These are phyloP conservation scores for Eucalyptus tenuipes DNA, from an alignment of 345 rosid genomes.

Conservation along the genomic window DNA sequence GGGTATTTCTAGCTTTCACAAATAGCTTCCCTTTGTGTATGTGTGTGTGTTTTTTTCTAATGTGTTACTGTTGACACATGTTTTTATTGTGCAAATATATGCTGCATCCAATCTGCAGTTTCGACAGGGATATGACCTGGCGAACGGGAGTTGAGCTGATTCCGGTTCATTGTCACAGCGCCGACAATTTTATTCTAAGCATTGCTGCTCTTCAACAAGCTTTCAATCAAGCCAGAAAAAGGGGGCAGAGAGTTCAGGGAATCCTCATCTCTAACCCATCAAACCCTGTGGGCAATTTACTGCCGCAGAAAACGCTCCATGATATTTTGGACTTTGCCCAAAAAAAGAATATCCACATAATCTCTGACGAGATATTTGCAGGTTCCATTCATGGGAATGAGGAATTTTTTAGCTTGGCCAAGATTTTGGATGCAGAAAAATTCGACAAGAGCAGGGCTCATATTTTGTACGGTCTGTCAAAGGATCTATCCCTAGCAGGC, in stretches of 20 bases:
- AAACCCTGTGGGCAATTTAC: conserved; percentile 79
- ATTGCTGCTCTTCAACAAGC: conserved; percentile 74
- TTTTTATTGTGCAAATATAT: background rate
- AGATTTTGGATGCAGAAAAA: conserved; percentile 46
- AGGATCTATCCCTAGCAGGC: conserved; percentile 81
- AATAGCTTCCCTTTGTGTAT: background rate
- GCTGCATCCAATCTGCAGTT: conserved; percentile 31
- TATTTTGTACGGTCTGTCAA: conserved; percentile 74
- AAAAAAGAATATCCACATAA: conserved; percentile 76
- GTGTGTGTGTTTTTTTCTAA: background rate
- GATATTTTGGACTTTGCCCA: conserved; percentile 53
- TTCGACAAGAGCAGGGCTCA: conserved; percentile 78
- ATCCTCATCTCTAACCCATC: conserved; percentile 76
- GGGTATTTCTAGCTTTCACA: conserved; percentile 34
- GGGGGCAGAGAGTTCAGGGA: conserved; percentile 66
- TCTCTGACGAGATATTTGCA: conserved; percentile 81
- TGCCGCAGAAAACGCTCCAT: conserved; percentile 47
- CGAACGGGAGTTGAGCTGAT: conserved; percentile 82
- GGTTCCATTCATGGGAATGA: conserved; percentile 61
- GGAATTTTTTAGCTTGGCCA: conserved; percentile 81
- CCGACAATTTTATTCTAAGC: conserved; percentile 54
- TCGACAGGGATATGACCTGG: conserved; percentile 70
- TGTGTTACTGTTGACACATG: background rate
- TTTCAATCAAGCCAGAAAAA: conserved; percentile 69
- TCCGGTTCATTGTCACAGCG: conserved; percentile 83